A percentile compares a stretch with the other conserved stretches of the same genome.
phyloP scores from a whole-genome alignment of 1,284 basidiomycete species.

The Pseudozyma tsukubaensis region DNA sequence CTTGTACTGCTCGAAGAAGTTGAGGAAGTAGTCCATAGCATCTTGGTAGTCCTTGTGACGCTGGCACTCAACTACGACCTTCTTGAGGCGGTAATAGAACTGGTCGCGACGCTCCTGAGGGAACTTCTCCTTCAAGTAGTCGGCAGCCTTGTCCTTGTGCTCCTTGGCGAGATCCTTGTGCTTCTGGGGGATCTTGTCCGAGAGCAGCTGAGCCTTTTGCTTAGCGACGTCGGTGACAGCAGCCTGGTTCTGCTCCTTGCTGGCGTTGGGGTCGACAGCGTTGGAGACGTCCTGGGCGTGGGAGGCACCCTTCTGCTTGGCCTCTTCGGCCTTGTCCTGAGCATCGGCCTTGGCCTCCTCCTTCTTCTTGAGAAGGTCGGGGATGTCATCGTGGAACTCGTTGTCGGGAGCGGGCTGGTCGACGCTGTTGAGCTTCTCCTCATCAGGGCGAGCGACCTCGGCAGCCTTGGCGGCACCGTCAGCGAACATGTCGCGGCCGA shows the following conservation, averaged over 20 bases:
- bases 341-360: constrained; percentile 59
- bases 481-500: constrained; percentile 81
- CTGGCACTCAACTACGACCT: constrained; percentile 92
- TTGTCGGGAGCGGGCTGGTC: constrained; percentile 74
- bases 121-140: constrained; percentile 83
- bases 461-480: constrained; percentile 81
- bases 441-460: constrained; percentile 77
- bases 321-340: constrained; percentile 52
- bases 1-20: constrained; percentile 75
- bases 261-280: constrained; percentile 58
- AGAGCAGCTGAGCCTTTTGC: constrained; percentile 66
- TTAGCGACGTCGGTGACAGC: constrained; percentile 71
- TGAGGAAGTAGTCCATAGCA: constrained; percentile 70
- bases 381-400: constrained; percentile 71
- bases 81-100: constrained; percentile 83
- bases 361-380: constrained; percentile 69
- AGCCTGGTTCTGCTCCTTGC: constrained; percentile 69
- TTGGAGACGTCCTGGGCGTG: constrained; percentile 56
- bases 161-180: constrained; percentile 63
- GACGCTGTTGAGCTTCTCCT: constrained; percentile 76
- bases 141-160: constrained; percentile 62
- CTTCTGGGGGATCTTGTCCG: constrained; percentile 65
- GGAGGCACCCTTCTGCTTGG: constrained; percentile 39
- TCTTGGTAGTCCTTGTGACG: constrained; percentile 89
- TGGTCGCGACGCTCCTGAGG: constrained; percentile 85